Evolutionary conservation across 2,329 filamentous ascomycete genomes (phyloP).

Genomic region (Monilinia fructicola): DNA sequence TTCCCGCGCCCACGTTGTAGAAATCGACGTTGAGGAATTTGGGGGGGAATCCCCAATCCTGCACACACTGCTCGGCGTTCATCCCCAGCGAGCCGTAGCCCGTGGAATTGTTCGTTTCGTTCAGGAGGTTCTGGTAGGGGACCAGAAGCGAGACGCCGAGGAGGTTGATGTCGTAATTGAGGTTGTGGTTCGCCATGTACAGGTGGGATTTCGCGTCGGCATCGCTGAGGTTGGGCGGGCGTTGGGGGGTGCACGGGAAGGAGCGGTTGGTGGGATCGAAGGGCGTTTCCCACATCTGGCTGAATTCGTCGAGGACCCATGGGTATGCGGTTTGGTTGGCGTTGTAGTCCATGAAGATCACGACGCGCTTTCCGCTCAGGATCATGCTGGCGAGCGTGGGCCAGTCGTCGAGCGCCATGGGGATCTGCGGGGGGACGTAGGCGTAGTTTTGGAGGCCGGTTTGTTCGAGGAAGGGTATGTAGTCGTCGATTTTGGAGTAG

Average conservation of each 20-base stretch:
- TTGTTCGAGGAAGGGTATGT: constrained; percentile 65
- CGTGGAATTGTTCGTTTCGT: constrained; percentile 66
- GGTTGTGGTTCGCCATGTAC: constrained; percentile 88
- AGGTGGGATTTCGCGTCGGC: constrained; percentile 60
- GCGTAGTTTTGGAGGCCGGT: constrained; percentile 72
- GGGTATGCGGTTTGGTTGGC: constrained; percentile 73
- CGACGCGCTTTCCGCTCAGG: constrained; percentile 64
- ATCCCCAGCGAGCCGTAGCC: constrained; percentile 66
- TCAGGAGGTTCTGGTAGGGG: constrained; percentile 68
- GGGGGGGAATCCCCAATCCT: constrained; percentile 65
- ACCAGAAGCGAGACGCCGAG: constrained; percentile 65
- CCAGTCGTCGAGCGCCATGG: constrained; percentile 75
- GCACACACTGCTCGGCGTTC: constrained; percentile 61
- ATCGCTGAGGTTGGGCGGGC: constrained; percentile 64
- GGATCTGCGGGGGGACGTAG: constrained; percentile 69
- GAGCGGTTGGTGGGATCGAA: constrained; percentile 57
- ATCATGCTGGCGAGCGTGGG: constrained; percentile 80
- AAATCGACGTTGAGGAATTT: constrained; percentile 83
- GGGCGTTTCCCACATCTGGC: constrained; percentile 86
- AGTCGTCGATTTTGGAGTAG: constrained; percentile 63
- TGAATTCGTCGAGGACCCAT: constrained; percentile 85
- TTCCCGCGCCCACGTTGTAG: constrained; percentile 68
- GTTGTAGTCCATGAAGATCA: constrained; percentile 83
- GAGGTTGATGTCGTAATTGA: constrained; percentile 74
- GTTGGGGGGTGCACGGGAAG: constrained; percentile 78